Base-by-base conservation (phyloP, 805 yeast genomes). In the Soucietia sequanensis region DNA sequence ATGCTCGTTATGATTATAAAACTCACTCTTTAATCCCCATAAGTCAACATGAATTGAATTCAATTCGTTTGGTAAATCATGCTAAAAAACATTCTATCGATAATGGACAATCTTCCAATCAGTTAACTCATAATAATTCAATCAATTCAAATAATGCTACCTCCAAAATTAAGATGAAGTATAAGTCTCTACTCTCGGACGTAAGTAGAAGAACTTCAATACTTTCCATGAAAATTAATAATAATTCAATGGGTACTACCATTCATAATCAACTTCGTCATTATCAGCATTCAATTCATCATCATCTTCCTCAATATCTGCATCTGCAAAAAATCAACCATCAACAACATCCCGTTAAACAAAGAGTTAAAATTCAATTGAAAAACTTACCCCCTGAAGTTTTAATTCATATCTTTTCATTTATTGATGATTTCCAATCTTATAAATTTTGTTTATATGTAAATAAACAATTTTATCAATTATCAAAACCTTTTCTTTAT, bases 401-500 rank as follows among this genome's bases (percentile, higher is more conserved):
- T 6, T 51, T 68, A 22, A 51, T 58, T 24, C 41, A 54, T 24
- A 58, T 76, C 8, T 62, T 76, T 21, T 37, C 41, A 3, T 45
- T 71, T 12, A 52, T 68, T 12, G 58, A 57, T 30, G 50, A 48
- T 22, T 42, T 54, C 18, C 72, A 70, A 23, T 69, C 71, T 22
- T 58, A 52, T 32, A 41, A 42, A 47, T 50, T 34, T 46, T 76
- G 41, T 52, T 55, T 85, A 10, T 75, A 72, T 36, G 78, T 81
- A 6, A 68, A 70, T 52, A 73, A 64, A 37, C 49, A 59, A 23
- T 71, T 83, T 44, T 72, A 80, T 52, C 54, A 51, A 22, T 60
- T 77, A 5, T 72, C 81, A 2, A 75, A 78, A 44, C 71, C 71
- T 4, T 65, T 70, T 16, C 57, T 87, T 8, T 88, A 85, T 54